These are phyloP conservation scores for Leishmania major DNA, from an alignment of 208 protist genomes.

Conservation along the genomic window DNA sequence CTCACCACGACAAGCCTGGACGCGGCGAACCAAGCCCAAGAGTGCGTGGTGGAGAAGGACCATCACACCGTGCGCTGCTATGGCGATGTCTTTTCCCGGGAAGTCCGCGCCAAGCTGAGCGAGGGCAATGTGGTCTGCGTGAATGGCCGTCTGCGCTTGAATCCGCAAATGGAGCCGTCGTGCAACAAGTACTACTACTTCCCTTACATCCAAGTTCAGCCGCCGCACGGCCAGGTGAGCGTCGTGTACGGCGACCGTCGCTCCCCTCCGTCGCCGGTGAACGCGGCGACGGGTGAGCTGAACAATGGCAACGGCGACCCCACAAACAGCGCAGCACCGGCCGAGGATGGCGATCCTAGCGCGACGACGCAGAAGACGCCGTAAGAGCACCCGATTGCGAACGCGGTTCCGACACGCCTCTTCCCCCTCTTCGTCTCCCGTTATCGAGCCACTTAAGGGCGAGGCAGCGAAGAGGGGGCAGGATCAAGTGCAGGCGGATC, in stretches of 20 bases:
- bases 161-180: conserved; percentile 87
- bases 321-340: background rate
- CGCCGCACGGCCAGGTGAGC: conserved; percentile 86
- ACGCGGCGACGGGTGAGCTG: conserved; percentile 35
- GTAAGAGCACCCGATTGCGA: background rate
- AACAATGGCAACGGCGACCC: conserved; percentile 14
- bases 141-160: conserved; percentile 85
- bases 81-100: conserved; percentile 85
- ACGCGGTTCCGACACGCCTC: too few species aligned
- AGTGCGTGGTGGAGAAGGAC: conserved; percentile 91
- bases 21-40: conserved; percentile 67
- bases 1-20: conserved; percentile 90
- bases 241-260: conserved; percentile 81
- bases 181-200: conserved; percentile 93
- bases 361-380: background rate
- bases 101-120: conserved; percentile 71
- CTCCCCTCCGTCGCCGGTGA: conserved; percentile 44
- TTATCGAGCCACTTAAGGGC: background rate
- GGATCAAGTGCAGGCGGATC: background rate
- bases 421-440: background rate
- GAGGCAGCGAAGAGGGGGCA: background rate
- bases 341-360: background rate
- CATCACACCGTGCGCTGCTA: conserved; percentile 93
- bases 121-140: conserved; percentile 90
- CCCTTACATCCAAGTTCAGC: conserved; percentile 90